Conservation (phyloP, 176 grass and related monocot genomes). For the Pontederia paniculata region DNA sequence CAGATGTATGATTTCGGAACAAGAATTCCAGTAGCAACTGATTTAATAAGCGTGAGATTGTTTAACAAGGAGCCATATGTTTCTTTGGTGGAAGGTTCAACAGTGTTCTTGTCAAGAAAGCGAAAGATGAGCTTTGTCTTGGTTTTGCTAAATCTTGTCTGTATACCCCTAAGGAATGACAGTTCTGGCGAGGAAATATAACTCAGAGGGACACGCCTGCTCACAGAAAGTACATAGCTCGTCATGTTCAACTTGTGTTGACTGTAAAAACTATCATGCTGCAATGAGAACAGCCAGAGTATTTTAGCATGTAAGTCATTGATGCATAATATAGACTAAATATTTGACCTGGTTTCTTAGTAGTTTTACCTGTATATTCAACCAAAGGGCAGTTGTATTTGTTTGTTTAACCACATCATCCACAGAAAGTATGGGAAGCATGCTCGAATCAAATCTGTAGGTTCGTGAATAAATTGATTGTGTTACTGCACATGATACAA, state of each 20-base stretch:
- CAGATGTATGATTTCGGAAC: too few relatives aligned
- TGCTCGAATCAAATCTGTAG: slow-evolving; percentile 30
- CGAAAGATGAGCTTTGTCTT: slow-evolving; percentile 73
- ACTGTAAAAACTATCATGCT: slow-evolving; percentile 78
- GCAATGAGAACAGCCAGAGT: slow-evolving; percentile 14
- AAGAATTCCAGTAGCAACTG: slow-evolving; percentile 84
- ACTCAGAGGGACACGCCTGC: slow-evolving; percentile 40
- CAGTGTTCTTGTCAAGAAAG: slow-evolving; percentile 36
- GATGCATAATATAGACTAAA: neutral
- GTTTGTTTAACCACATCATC: slow-evolving; percentile 52
- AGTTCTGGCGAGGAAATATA: slow-evolving; percentile 86
- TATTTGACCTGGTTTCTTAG: neutral
- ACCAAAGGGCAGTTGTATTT: slow-evolving; percentile 55
- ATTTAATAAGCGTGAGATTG: slow-evolving; percentile 88
- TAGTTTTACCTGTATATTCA: slow-evolving; percentile 73
- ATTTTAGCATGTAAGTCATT: neutral
- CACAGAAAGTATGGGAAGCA: slow-evolving; percentile 43
- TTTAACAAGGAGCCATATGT: slow-evolving; percentile 63
- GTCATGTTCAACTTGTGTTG: slow-evolving; percentile 88
- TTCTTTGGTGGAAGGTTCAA: slow-evolving; percentile 51
- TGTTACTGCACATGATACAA: slow-evolving; percentile 30
- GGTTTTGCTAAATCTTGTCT: slow-evolving; percentile 26
- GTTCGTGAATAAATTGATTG: slow-evolving; percentile 36
- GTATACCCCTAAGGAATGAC: slow-evolving; percentile 44
- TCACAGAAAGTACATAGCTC: slow-evolving; percentile 47